A percentile compares a stretch with the other conserved stretches of the same genome.
These are phyloP conservation scores for Dorcoceras hygrometricum DNA, from an alignment of 257 asterid genomes.

Conservation along the genomic window DNA sequence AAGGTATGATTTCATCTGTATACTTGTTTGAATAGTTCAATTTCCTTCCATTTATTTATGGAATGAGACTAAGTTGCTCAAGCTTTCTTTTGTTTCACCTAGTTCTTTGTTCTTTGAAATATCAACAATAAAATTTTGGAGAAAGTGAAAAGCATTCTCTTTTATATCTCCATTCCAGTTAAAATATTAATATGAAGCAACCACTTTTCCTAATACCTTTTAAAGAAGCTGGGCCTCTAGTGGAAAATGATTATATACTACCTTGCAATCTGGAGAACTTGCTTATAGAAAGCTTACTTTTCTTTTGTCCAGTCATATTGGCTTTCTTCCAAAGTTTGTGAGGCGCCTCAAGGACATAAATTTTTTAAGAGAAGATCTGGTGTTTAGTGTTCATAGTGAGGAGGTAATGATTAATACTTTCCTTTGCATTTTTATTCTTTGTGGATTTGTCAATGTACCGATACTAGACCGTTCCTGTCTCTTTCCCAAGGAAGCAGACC, in stretches of 20 bases:
- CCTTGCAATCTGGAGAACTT: conserved; percentile 19
- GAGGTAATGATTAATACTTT: conserved; percentile 50
- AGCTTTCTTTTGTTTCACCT: background rate
- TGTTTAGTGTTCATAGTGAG: conserved; percentile 80
- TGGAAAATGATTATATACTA: background rate
- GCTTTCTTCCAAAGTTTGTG: conserved; percentile 77
- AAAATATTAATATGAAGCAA: background rate
- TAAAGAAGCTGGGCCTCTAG: background rate
- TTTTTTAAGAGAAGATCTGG: conserved; percentile 81
- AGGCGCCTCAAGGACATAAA: conserved; percentile 64
- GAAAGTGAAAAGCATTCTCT: background rate
- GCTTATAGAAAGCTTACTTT: conserved; percentile 26
- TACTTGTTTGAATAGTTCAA: conserved; percentile 17
- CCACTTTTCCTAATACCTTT: background rate
- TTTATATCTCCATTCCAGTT: background rate
- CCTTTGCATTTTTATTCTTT: conserved; percentile 4
- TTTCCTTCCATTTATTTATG: conserved; percentile 6
- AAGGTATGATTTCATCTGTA: conserved; percentile 44
- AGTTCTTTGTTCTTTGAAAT: background rate
- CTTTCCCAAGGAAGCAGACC: background rate
- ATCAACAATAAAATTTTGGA: background rate
- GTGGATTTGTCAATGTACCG: background rate
- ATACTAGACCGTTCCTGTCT: background rate
- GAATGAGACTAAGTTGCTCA: background rate
- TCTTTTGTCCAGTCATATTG: conserved; percentile 58